phyloP scores from a whole-genome alignment of 352 stramenopile genomes.

The Aphanomyces cochlioides region DNA sequence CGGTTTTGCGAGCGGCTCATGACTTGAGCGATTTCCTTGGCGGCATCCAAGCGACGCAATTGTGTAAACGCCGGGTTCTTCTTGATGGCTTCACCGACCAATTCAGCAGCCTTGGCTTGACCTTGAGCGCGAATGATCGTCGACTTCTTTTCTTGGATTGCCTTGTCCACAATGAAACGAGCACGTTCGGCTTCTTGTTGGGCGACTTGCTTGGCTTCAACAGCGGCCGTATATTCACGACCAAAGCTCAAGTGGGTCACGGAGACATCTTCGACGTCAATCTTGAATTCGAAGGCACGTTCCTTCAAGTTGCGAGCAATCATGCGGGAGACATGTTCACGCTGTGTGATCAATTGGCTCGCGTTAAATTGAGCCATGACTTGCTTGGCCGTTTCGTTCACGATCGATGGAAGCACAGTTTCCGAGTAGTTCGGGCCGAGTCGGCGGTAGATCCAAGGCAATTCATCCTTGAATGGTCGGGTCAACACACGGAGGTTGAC shows the following conservation, averaged over 20 bases:
- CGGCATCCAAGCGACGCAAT: conserved; percentile 97
- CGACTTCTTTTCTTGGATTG: conserved; percentile 98
- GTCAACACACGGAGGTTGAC: conserved; percentile 98
- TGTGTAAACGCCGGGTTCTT: conserved; percentile 99
- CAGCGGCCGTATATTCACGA: conserved; percentile 97
- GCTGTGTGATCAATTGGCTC: conserved; percentile 98
- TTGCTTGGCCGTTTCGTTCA: conserved; percentile 99
- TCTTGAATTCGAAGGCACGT: conserved; percentile 88
- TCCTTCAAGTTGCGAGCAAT: conserved; percentile 92
- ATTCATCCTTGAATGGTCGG: conserved; percentile 88
- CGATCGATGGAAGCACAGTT: conserved; percentile 96
- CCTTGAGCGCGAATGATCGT: conserved; percentile 96
- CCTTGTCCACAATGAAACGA: conserved; percentile 98
- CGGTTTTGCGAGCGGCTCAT: conserved; percentile 95
- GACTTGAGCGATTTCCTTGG: conserved; percentile 97
- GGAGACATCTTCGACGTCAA: conserved; percentile 97
- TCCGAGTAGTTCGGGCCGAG: conserved; percentile 97
- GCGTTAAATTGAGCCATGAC: conserved; percentile 99
- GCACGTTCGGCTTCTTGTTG: conserved; percentile 99
- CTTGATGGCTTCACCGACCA: conserved; percentile 98
- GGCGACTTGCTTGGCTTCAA: conserved; percentile 99
- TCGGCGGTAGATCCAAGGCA: conserved; percentile 97
- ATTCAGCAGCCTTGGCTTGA: conserved; percentile 97
- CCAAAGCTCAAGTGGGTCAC: conserved; percentile 99
- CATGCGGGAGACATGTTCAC: conserved; percentile 93